Conservation (phyloP, 352 stramenopile genomes). For the Saprolegnia parasitica region DNA sequence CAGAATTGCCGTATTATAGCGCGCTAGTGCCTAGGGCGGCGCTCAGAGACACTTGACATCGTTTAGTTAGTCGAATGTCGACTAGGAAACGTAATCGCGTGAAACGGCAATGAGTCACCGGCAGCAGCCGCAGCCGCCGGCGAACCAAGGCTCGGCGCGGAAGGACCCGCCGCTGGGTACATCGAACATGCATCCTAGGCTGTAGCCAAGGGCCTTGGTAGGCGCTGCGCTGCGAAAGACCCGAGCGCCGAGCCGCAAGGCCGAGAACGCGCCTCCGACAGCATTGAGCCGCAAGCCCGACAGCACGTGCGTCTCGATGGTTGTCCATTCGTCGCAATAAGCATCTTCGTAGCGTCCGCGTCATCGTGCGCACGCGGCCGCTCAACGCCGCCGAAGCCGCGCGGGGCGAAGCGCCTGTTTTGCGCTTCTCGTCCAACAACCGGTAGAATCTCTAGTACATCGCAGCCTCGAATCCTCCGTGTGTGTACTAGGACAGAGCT, state of each 20-base stretch:
- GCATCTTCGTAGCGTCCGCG: conserved; percentile 38
- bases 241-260: background rate
- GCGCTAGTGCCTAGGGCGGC: no score
- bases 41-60: no score
- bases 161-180: no score
- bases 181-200: no score
- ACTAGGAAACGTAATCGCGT: no score
- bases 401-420: conserved; percentile 46
- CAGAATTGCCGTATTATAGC: no score
- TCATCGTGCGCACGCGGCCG: conserved; percentile 58
- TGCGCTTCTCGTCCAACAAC: conserved; percentile 52
- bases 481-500: conserved; percentile 5
- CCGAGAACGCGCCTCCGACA: background rate
- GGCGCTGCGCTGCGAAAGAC: background rate
- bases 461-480: conserved; percentile 34
- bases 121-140: no score
- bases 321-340: background rate
- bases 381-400: conserved; percentile 49
- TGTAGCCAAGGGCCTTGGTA: no score
- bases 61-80: no score
- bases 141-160: no score
- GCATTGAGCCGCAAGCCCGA: background rate
- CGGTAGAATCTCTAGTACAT: conserved; percentile 1
- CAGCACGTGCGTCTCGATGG: conserved; percentile 8
- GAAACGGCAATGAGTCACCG: no score